These are phyloP conservation scores for Vitis hybrid DNA, from an alignment of 177 flowering plant species.

Conservation along the genomic window DNA sequence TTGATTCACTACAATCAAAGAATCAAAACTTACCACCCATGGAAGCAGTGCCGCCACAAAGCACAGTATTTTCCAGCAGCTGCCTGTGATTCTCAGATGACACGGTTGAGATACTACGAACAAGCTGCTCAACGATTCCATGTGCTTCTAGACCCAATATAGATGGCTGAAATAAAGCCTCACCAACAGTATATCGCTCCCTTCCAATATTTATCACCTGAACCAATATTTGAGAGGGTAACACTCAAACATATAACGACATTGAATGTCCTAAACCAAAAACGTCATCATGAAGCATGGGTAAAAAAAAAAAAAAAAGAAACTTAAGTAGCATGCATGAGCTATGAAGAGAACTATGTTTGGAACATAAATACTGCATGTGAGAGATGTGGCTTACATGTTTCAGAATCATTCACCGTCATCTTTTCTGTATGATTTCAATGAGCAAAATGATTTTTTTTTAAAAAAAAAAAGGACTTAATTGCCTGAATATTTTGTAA, in stretches of 20 bases:
- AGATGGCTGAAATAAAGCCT: slow-evolving; percentile 93
- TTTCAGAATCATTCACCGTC: too few species aligned
- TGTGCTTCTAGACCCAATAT: slow-evolving; percentile 85
- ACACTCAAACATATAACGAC: background rate
- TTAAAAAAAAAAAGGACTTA: too few species aligned
- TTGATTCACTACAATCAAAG: too few species aligned
- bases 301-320: too few species aligned
- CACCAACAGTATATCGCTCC: slow-evolving; percentile 85
- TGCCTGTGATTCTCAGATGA: slow-evolving; percentile 94
- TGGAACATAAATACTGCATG: too few species aligned
- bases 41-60: slow-evolving; percentile 93
- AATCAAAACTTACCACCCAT: slow-evolving; percentile 61
- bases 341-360: too few species aligned
- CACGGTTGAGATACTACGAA: slow-evolving; percentile 77
- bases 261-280: background rate
- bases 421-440: too few species aligned
- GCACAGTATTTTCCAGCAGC: slow-evolving; percentile 89
- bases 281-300: background rate
- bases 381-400: too few species aligned
- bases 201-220: slow-evolving; percentile 83
- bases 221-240: background rate
- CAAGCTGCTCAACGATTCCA: slow-evolving; percentile 99
- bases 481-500: too few species aligned
- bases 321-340: too few species aligned
- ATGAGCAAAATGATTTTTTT: too few species aligned